Conservation (phyloP, 495 filamentous ascomycete genomes). For the Xylaria cubensis region DNA sequence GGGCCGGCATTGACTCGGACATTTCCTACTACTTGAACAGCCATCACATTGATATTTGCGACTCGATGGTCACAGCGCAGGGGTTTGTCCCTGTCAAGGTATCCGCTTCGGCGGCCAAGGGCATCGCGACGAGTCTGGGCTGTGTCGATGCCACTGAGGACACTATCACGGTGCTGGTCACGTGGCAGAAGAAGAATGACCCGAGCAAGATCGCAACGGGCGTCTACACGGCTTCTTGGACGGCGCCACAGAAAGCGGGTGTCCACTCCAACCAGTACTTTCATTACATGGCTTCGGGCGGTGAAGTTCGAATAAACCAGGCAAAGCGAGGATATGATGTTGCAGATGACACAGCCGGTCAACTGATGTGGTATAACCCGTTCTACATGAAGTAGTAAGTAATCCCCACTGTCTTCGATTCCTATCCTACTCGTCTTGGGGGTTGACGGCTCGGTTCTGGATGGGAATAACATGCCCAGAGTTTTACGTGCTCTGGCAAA, state of each 20-base stretch:
- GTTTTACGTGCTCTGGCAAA: background rate
- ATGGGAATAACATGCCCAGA: background rate
- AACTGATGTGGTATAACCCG: conserved; percentile 85
- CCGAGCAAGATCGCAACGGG: conserved; percentile 75
- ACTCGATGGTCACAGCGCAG: conserved; percentile 77
- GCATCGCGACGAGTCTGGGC: conserved; percentile 73
- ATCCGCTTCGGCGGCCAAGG: conserved; percentile 75
- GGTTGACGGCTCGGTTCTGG: background rate
- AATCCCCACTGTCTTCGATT: background rate
- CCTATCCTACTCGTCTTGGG: background rate
- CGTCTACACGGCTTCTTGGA: conserved; percentile 96
- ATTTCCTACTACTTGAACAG: conserved; percentile 95
- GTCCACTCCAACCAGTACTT: conserved; percentile 97
- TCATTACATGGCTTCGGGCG: conserved; percentile 84
- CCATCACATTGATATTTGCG: conserved; percentile 90
- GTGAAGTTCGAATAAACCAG: conserved; percentile 90
- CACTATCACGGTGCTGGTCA: conserved; percentile 87
- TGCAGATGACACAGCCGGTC: conserved; percentile 73
- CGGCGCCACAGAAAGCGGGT: conserved; percentile 86
- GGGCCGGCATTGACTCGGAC: conserved; percentile 90
- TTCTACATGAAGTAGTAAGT: conserved; percentile 89
- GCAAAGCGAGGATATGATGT: conserved; percentile 95
- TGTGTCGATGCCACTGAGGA: conserved; percentile 85
- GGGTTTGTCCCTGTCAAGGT: conserved; percentile 81
- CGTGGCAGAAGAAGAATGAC: conserved; percentile 79